Evolutionary conservation across 306 rosid species (phyloP), one percentile per base, ranked within the genome.

Genomic region (Castanospermum australe): DNA sequence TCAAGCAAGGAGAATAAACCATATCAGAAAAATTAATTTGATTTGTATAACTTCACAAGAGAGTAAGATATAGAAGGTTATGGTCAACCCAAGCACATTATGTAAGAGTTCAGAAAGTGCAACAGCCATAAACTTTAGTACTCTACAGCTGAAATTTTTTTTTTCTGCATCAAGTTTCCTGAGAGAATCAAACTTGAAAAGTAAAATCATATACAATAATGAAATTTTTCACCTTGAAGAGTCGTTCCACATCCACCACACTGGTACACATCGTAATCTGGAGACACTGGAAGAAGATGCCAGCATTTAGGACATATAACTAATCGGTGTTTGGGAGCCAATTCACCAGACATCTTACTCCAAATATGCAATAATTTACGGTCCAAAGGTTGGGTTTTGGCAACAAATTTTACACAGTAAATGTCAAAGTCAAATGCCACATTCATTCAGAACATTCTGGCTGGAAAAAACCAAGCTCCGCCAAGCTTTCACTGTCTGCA

Each of bases 231-330:
- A 96, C 99, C 98, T 90, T 86, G 92, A 64, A 96, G 99, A 60
- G 70, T 83, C 8, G 93, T 65, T 63, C 81, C 86, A 60, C 99
- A 95, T 79, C 97, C 98, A 62, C 99, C 99, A 45, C 99, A 95
- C 89, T 77, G 80, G 82, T 93, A 95, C 44, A 95, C 83, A 67
- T 79, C 83, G 73, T 77, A 69, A 68, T 83, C 72, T 17, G 91
- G 91, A 89, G 75, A 50, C 84, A 91, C 99, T 5, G 89, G 86
- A 74, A 95, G 98, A 77, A 93, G 79, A 13, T 7, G 68, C 51
- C 83, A 59, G 79, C 99, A 96, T 84, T 87, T 91, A 15, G 99
- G 99, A 83, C 99, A 96, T 69, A 79, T 78, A 30, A 96, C 99
- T 47, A 91, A 17, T 75, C 99, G 94, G 61, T 89, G 76, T 44